Base-by-base conservation (phyloP, 768 basidiomycete species). In the Mycena capillaripes region DNA sequence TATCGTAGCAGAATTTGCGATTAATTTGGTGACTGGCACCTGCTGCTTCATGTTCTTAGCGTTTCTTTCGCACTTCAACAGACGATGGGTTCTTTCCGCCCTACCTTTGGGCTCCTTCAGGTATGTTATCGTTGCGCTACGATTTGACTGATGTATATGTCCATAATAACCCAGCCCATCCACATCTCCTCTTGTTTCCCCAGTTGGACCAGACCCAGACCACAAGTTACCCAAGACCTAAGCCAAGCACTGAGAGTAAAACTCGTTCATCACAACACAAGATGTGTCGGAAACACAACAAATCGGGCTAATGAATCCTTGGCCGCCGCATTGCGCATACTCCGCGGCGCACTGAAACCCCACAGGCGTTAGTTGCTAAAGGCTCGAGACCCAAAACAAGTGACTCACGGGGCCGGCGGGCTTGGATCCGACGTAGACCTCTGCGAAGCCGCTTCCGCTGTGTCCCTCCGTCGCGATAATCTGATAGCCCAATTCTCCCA, bases 401-500 rank as follows among this genome's bases (percentile, higher is more conserved):
- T 23, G 19, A 66, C 55, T 42, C 53, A 66, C 53, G 38, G 53
- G 53, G 27, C 64, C 64, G 19, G 38, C 64, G 53, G 66, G 42
- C 44, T 40, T 25, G 32, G 40, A 30, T 32, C 12, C 23, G 44
- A 34, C 34, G 34, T 34, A n/a, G 27, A 71, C 50, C 25, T 38
- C 27, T 21, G 36, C 34, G 36, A 48, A 70, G 19, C 85, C 85
- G 48, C 81, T 85, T 78, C 83, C 84, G 73, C 80, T 73, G 78
- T 86, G 85, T 4, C 85, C 85, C 69, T 88, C 87, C 14, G 85
- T 85, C 30, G 87, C 86, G 63, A 87, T 76, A 65, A 88, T 86
- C 81, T 86, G 86, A 78, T 87, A 87, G 75, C 82, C 80, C 79
- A 81, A 81, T 34, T 80, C 75, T 19, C 85, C 86, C 70, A 87